phyloP scores from a whole-genome alignment of 2,329 filamentous ascomycete genomes.

The Colletotrichum tofieldiae region DNA sequence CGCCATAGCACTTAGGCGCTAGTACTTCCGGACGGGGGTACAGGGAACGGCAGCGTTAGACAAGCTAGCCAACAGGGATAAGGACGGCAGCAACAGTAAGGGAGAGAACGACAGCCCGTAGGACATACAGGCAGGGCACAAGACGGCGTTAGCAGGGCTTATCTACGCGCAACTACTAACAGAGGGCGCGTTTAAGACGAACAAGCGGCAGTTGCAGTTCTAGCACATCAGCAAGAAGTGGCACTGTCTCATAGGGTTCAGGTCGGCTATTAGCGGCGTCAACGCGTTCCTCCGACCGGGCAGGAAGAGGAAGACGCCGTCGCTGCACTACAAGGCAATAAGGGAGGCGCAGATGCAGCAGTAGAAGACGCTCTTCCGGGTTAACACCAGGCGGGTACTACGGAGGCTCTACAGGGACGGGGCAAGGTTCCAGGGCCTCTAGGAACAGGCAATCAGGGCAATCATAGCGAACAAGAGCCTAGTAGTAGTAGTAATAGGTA shows the following conservation, averaged over 20 bases:
- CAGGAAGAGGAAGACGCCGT: not conserved
- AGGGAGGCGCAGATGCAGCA: not conserved
- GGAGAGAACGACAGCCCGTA: not conserved
- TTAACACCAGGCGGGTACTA: not conserved
- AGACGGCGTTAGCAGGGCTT: not conserved
- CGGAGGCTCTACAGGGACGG: not conserved
- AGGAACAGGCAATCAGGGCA: not conserved
- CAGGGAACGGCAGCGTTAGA: not conserved
- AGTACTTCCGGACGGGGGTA: not conserved
- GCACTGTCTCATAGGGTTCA: not conserved
- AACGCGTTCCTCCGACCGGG: not conserved
- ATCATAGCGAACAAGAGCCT: not conserved
- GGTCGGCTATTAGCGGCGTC: not conserved
- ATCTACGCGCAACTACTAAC: not conserved
- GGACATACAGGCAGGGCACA: not conserved
- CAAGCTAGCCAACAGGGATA: not conserved
- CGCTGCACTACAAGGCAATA: not conserved
- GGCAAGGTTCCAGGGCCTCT: not conserved
- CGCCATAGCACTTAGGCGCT: not conserved
- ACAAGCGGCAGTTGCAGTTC: not conserved
- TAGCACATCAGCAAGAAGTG: not conserved
- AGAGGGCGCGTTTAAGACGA: not conserved
- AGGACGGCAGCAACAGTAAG: not conserved
- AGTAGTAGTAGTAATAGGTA: not conserved
- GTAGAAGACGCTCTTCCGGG: not conserved